Evolutionary conservation across 2,329 filamentous ascomycete genomes (phyloP).

Genomic region (Ilyonectria destructans): DNA sequence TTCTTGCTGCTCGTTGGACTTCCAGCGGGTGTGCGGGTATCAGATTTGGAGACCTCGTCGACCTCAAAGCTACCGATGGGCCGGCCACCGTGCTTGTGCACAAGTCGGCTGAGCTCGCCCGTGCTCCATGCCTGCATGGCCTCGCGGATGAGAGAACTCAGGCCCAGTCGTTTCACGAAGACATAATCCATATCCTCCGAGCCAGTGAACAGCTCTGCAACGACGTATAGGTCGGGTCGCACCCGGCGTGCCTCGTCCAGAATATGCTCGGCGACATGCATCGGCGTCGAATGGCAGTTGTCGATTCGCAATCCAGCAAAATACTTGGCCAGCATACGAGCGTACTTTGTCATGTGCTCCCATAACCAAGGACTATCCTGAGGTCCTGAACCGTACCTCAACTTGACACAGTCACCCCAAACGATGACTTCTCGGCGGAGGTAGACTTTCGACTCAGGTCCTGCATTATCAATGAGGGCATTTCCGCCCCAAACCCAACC

Average conservation of each 20-base stretch:
- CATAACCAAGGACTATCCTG: slow-evolving; percentile 94
- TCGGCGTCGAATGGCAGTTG: slow-evolving; percentile 96
- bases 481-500: slow-evolving; percentile 99
- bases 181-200: slow-evolving; percentile 97
- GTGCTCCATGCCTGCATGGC: slow-evolving; percentile 99
- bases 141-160: slow-evolving; percentile 94
- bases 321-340: slow-evolving; percentile 91
- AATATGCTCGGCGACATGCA: slow-evolving; percentile 95
- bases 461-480: slow-evolving; percentile 93
- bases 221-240: slow-evolving; percentile 90
- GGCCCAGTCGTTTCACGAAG: slow-evolving; percentile 92
- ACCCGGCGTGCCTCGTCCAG: slow-evolving; percentile 93
- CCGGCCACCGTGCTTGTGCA: slow-evolving; percentile 93
- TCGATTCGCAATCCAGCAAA: slow-evolving; percentile 97
- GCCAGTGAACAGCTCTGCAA: slow-evolving; percentile 95
- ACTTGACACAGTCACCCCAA: slow-evolving; percentile 98
- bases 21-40: slow-evolving; percentile 56
- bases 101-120: slow-evolving; percentile 90
- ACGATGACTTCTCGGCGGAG: slow-evolving; percentile 96
- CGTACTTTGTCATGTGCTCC: slow-evolving; percentile 96
- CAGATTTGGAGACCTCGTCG: slow-evolving; percentile 83
- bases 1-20: slow-evolving; percentile 51
- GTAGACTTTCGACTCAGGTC: slow-evolving; percentile 91
- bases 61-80: slow-evolving; percentile 98
- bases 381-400: slow-evolving; percentile 86